Percentiles rank a stretch among this genome's conserved stretches.
Conservation (phyloP, 768 basidiomycete species). For the Rhizopogon vulgaris region DNA sequence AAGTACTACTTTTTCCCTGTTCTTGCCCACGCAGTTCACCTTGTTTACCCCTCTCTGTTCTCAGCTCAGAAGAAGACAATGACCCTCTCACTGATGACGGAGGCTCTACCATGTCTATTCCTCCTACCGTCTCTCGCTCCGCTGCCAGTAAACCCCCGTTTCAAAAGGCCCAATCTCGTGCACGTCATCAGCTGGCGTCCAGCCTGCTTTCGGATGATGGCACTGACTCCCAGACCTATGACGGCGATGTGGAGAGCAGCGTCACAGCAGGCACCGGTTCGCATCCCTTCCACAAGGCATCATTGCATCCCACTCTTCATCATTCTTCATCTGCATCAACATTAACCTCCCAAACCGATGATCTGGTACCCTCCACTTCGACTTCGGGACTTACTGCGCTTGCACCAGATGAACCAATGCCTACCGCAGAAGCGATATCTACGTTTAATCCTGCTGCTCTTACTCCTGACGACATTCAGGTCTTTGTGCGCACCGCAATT, state of each 20-base stretch:
- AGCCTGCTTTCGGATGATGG: slow-evolving; percentile 62
- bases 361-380: slow-evolving; percentile 10
- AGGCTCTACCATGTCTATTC: slow-evolving; percentile 44
- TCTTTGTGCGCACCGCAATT: slow-evolving; percentile 71
- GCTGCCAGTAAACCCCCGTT: slow-evolving; percentile 21
- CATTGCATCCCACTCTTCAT: slow-evolving; percentile 26
- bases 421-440: slow-evolving; percentile 29
- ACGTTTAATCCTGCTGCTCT: slow-evolving; percentile 62
- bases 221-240: slow-evolving; percentile 83
- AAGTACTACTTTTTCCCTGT: slow-evolving; percentile 16
- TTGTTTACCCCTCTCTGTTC: slow-evolving; percentile 9
- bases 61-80: slow-evolving; percentile 82
- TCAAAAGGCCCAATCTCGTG: slow-evolving; percentile 21
- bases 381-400: slow-evolving; percentile 16
- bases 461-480: slow-evolving; percentile 71
- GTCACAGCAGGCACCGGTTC: slow-evolving; percentile 52
- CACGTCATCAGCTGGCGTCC: slow-evolving; percentile 49
- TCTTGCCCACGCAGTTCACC: slow-evolving; percentile 9
- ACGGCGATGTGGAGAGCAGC: slow-evolving; percentile 82
- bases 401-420: slow-evolving; percentile 35
- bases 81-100: slow-evolving; percentile 79
- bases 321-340: slow-evolving; percentile 49
- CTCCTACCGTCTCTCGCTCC: slow-evolving; percentile 19
- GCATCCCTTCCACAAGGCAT: slow-evolving; percentile 22
- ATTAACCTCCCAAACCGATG: slow-evolving; percentile 37